phyloP scores from a whole-genome alignment of 1,284 basidiomycete genomes.

The Sphaerobolus stellatus region DNA sequence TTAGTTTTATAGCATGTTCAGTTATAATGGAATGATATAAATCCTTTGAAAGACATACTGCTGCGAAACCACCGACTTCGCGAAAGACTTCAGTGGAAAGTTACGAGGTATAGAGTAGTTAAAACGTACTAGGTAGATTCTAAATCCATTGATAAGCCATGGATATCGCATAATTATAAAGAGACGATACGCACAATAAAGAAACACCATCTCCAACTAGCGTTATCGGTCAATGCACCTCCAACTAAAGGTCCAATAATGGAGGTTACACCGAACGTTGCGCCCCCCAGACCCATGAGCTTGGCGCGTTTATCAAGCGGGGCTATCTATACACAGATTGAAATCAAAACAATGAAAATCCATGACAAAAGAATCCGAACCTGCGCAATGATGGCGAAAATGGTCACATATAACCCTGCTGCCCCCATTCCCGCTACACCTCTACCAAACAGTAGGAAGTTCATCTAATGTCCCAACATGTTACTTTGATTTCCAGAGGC shows the following conservation, averaged over 20 bases:
- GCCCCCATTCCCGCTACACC: constrained; percentile 42
- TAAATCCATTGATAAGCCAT: constrained; percentile 9
- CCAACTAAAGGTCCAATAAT: constrained; percentile 20
- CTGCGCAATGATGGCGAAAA: constrained; percentile 18
- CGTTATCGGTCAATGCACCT: constrained; percentile 17
- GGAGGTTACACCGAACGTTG: constrained; percentile 23
- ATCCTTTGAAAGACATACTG: constrained; percentile 1
- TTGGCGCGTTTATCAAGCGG: constrained; percentile 36
- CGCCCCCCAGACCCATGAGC: constrained; percentile 27
- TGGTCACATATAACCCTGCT: constrained; percentile 31
- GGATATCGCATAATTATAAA: constrained; percentile 11
- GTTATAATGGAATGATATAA: not conserved
- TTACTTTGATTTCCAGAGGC: not conserved
- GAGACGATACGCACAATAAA: constrained; percentile 41
- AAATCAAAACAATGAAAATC: constrained; percentile 37
- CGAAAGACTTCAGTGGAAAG: not conserved
- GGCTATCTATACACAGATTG: constrained; percentile 39
- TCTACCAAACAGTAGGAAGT: constrained; percentile 47
- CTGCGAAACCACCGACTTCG: constrained; percentile 11
- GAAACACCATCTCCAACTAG: constrained; percentile 35
- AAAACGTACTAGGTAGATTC: constrained; percentile 11
- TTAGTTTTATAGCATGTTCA: not conserved
- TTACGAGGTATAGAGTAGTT: not conserved
- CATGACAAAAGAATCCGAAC: constrained; percentile 9
- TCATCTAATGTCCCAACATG: constrained; percentile 22